phyloP scores from a whole-genome alignment of 306 rosid genomes.

The Cucurbita maxima region DNA sequence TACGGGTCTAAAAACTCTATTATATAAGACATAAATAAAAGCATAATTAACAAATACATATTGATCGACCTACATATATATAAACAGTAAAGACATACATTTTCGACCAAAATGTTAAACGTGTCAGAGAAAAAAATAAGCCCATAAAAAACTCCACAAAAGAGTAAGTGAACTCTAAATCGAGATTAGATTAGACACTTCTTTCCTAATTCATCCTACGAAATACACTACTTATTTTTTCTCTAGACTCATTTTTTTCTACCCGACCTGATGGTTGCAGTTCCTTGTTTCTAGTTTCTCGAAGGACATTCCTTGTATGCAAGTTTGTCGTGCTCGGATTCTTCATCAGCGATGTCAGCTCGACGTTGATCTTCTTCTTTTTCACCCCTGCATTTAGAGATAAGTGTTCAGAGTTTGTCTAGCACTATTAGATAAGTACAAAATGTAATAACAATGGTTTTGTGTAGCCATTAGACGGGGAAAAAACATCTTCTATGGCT shows the following conservation, averaged over 20 bases:
- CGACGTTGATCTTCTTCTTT: conserved; percentile 26
- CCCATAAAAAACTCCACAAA: neutral
- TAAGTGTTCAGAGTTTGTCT: neutral
- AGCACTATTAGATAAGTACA: too few species aligned
- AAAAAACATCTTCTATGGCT: too few species aligned
- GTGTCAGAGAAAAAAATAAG: neutral
- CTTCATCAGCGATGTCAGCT: conserved; percentile 29
- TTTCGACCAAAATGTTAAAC: too few species aligned
- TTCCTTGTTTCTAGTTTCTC: conserved; percentile 20
- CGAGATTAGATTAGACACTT: neutral
- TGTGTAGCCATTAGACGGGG: too few species aligned
- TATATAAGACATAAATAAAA: too few species aligned
- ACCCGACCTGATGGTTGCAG: conserved; percentile 25
- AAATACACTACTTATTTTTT: neutral
- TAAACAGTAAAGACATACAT: too few species aligned
- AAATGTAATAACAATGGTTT: too few species aligned
- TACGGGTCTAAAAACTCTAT: too few species aligned
- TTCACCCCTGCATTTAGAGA: conserved; percentile 39
- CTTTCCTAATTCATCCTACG: neutral
- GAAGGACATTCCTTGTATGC: conserved; percentile 36
- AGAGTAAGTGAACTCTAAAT: neutral
- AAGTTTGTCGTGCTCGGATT: conserved; percentile 21
- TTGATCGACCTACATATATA: too few species aligned
- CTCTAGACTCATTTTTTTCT: neutral
- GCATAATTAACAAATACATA: too few species aligned